Conservation (phyloP, 345 rosid genomes). For the Eucalyptus polyanthemos region DNA sequence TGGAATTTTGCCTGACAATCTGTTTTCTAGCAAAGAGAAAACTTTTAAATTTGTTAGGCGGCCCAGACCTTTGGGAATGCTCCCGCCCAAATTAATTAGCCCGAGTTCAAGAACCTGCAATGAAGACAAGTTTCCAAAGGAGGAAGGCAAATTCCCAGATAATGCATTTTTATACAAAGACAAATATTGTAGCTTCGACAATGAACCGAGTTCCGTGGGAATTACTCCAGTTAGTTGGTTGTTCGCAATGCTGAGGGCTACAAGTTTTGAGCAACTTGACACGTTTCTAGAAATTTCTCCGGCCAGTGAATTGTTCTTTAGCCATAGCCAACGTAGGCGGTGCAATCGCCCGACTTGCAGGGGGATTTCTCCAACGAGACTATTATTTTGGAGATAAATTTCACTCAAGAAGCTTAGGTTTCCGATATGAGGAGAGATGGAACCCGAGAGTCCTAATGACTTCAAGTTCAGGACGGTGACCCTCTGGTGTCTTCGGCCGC, state of each 20-base stretch:
- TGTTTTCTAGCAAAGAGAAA: background rate
- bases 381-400: background rate
- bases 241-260: background rate
- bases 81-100: background rate
- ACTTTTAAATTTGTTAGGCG: fast-evolving
- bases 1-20: constrained; percentile 3
- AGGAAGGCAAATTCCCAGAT: background rate
- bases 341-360: fast-evolving
- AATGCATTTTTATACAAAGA: background rate
- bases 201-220: background rate
- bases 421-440: background rate
- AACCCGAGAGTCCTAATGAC: background rate
- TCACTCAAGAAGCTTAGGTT: background rate
- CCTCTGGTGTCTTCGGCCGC: background rate
- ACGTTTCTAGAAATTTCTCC: background rate
- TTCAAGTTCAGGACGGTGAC: fast-evolving
- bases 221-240: background rate
- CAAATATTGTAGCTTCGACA: background rate
- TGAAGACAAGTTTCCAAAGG: background rate
- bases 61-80: background rate
- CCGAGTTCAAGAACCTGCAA: background rate
- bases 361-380: background rate
- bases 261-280: background rate
- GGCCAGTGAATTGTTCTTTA: background rate
- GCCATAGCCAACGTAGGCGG: background rate